Evolutionary conservation across 2,329 filamentous ascomycete species (phyloP), one percentile per base, ranked within the genome.

Genomic region (Diaporthe destruens): DNA sequence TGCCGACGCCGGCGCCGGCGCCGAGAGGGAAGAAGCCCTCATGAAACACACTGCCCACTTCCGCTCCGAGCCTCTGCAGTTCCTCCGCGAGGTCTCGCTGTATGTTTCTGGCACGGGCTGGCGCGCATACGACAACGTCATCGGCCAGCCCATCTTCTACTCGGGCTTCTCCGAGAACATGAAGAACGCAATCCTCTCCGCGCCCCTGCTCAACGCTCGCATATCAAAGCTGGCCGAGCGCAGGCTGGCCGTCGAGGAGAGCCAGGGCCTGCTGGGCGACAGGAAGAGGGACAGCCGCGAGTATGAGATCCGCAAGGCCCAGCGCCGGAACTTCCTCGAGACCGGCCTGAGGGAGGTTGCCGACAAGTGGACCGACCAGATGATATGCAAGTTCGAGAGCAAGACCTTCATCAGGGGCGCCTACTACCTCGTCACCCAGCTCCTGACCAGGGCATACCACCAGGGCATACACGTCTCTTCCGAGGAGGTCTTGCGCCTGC

Each of bases 311-410:
- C 86, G 90, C 80, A 85, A 87, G 71, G 83, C 84, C 6, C 87
- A 87, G 74, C 85, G 89, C 71, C 89, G 87, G 69, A 85, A 84
- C 71, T 90, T 93, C 77, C 89, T 98, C 71, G 91, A 95, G 79
- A 86, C 87, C 49, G 92, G 92, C 72, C 85, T 99, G 57, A 87
- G 91, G 70, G 91, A 98, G 79, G 92, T 98, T 6, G 93, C 94
- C 5, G 94, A 96, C 75, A 91, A 92, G 76, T 92, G 96, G 88
- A 94, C 95, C 32, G 94, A 98, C 79, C 90, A 92, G 75, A 98
- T 99, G 96, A 98, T 99, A 75, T 98, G 96, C 88, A 99, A 99
- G 84, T 96, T 98, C 88, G 96, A 99, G 82, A 97, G 93, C 86
- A 97, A 95, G 80, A 86, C 90, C 2, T 98, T 98, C 79, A 98